Evolutionary conservation across 78 protist genomes (phyloP), one percentile per base, ranked within the genome.

Genomic region (Cavenderia fasciculata): DNA sequence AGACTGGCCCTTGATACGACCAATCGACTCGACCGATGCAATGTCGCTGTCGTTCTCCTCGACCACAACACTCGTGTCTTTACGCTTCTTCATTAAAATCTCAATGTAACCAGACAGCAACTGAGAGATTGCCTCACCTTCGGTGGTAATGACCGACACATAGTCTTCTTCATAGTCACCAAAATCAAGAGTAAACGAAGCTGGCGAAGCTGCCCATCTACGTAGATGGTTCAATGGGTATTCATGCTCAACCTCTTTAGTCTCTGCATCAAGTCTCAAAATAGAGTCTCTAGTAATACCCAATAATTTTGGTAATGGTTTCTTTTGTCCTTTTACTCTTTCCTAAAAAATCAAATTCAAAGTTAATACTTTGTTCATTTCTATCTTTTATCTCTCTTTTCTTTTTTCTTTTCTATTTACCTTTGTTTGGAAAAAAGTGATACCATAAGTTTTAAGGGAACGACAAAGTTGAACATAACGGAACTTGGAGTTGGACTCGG

Each of bases 201-300:
- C 89, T 68, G 95, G 93, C 5, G 94, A 62, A 10, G 98, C 98
- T 12, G 96, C 98, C 98, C 98, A 96, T 38, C 98, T 92, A 5
- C 90, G 71, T 16, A 96, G 69, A 43, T 54, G 63, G 29, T 92
- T 74, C 6, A 96, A 65, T 34, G 94, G 95, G 65, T 87, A 94
- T 44, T 84, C 86, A 29, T 79, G 36, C 34, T 92, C 68, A 59
- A 92, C 87, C 47, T 86, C 96, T 70, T 88, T 92, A 18, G 98
- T 94, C 27, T 93, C 93, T 36, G 84, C 95, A 68, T 89, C 94
- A 46, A 94, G 49, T 36, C 94, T 86, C 86, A 96, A 59, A 59
- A 96, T 68, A 3, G 69, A 27, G 38, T 93, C 96, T 69, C 98
- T 94, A 0, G 96, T 93, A 59, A 96, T 86, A 69, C 97, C 98